Evolutionary conservation across 108 stramenopile species (phyloP), one percentile per base, ranked within the genome.

Genomic region (Conticribra weissflogii): DNA sequence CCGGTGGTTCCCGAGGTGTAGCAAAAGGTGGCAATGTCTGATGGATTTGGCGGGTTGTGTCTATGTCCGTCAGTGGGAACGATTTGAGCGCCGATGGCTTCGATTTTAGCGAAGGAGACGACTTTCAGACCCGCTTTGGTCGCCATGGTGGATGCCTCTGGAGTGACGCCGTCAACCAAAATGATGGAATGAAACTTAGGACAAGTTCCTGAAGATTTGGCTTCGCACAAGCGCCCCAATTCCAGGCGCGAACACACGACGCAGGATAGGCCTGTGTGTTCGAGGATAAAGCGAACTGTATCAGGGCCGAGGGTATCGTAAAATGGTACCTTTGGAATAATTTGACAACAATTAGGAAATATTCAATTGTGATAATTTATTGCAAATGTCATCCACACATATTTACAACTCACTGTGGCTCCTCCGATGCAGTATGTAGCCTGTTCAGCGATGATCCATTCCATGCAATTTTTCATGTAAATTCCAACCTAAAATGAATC

Each of bases 301-400:
- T 96, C 96, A 9, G 93, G 91, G 12, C 96, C 98, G 7, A 98
- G 82, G 14, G 98, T 98, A 67, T 97, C 96, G 76, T 98, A 98
- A 34, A 97, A 84, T 2, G 97, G 97, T n/a, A n/a, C n/a, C n/a
- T n/a, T n/a, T n/a, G n/a, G n/a, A n/a, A n/a, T n/a, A n/a, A n/a
- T n/a, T n/a, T n/a, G n/a, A n/a, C n/a, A n/a, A n/a, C n/a, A n/a
- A n/a, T n/a, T n/a, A n/a, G n/a, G n/a, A n/a, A n/a, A n/a, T n/a
- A n/a, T n/a, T n/a, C n/a, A n/a, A n/a, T n/a, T n/a, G n/a, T n/a
- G n/a, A n/a, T n/a, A n/a, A n/a, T n/a, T n/a, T n/a, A n/a, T n/a
- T n/a, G n/a, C n/a, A n/a, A n/a, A n/a, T n/a, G n/a, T n/a, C n/a
- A n/a, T n/a, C n/a, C n/a, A n/a, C n/a, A n/a, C n/a, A n/a, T n/a